Conservation (phyloP, 1,284 basidiomycete species). For the Sporisorium sorghi region DNA sequence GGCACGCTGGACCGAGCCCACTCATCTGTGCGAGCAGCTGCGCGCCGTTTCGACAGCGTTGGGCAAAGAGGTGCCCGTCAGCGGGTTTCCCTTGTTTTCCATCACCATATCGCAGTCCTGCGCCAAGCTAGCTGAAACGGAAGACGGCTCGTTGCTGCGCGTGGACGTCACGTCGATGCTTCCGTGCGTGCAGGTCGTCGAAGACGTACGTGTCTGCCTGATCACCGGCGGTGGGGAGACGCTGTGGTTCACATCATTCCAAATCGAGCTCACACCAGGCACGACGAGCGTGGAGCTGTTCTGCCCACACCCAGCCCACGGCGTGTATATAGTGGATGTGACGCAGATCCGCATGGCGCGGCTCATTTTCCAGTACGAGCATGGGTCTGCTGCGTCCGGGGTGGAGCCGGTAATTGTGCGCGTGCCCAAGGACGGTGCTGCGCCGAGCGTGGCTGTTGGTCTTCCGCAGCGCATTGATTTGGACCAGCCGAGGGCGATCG, state of each 20-base stretch:
- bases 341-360: slow-evolving; percentile 58
- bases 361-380: slow-evolving; percentile 60
- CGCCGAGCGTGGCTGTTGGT: slow-evolving; percentile 31
- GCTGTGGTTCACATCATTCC: slow-evolving; percentile 58
- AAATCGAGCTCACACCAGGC: slow-evolving; percentile 46
- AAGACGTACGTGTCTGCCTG: slow-evolving; percentile 60
- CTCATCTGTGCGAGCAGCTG: slow-evolving; percentile 39
- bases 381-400: slow-evolving; percentile 12
- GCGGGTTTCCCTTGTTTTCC: slow-evolving; percentile 44
- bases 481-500: slow-evolving; percentile 45
- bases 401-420: slow-evolving; percentile 34
- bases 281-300: slow-evolving; percentile 40
- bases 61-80: slow-evolving; percentile 56
- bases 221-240: slow-evolving; percentile 36
- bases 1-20: slow-evolving; percentile 33
- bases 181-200: slow-evolving; percentile 44
- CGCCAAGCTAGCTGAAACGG: slow-evolving; percentile 24
- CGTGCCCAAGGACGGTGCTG: slow-evolving; percentile 57
- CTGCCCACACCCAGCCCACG: slow-evolving; percentile 50
- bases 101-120: slow-evolving; percentile 19
- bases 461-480: slow-evolving; percentile 54
- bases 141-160: slow-evolving; percentile 55
- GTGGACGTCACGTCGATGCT: slow-evolving; percentile 48
- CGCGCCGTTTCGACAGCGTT: slow-evolving; percentile 27
- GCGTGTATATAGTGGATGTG: slow-evolving; percentile 61